These are phyloP conservation scores for Akanthomyces uredinophilus DNA, from an alignment of 2,329 filamentous ascomycete species.

Conservation along the genomic window DNA sequence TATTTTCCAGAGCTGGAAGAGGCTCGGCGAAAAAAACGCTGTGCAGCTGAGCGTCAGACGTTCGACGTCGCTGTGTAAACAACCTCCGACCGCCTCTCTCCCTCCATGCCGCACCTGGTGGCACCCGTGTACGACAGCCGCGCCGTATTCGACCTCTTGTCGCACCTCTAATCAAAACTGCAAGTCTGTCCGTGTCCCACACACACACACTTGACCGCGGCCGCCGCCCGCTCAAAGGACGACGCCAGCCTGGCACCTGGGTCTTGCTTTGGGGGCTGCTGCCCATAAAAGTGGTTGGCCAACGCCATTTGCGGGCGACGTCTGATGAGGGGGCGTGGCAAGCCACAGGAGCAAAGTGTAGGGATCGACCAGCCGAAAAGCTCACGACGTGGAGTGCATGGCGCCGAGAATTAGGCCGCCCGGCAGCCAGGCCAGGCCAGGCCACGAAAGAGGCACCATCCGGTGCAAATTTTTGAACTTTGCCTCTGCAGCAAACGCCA, in stretches of 20 bases:
- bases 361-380: slow-evolving; percentile 9
- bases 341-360: not conserved
- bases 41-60: not conserved
- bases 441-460: not conserved
- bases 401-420: slow-evolving; percentile 21
- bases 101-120: not conserved
- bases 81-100: not conserved
- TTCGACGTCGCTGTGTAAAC: not conserved
- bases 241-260: not conserved
- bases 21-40: not conserved
- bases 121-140: slow-evolving; percentile 1
- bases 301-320: not conserved
- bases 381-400: slow-evolving; percentile 18
- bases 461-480: not conserved
- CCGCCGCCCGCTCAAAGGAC: not conserved
- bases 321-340: not conserved
- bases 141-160: not conserved
- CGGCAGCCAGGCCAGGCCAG: not conserved
- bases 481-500: not conserved
- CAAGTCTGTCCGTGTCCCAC: not conserved
- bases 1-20: not conserved
- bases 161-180: not conserved
- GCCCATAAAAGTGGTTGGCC: not conserved
- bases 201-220: not conserved
- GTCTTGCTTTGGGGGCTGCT: slow-evolving; percentile 3